Percentiles rank a stretch among this genome's conserved stretches.
These are phyloP conservation scores for Maudiozyma pseudohumilis DNA, from an alignment of 805 yeast genomes.

Conservation along the genomic window DNA sequence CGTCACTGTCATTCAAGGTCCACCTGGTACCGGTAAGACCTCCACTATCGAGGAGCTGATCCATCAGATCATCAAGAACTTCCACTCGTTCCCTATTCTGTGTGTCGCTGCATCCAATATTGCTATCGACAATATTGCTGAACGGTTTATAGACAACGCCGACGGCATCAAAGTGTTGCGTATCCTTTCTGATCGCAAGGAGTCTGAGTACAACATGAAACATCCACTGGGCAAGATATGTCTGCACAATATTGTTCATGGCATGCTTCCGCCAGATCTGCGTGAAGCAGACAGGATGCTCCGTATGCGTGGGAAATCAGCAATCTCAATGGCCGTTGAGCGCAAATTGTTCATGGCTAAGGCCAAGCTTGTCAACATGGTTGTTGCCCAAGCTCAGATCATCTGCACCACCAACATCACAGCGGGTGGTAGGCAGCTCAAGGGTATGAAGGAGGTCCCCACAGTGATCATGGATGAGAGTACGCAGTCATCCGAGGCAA, in stretches of 20 bases:
- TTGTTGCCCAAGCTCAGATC: conserved; percentile 56
- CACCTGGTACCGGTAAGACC: conserved; percentile 79
- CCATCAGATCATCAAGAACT: conserved; percentile 44
- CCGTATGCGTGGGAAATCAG: conserved; percentile 32
- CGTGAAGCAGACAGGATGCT: conserved; percentile 37
- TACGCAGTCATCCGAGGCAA: conserved; percentile 67
- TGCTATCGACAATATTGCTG: conserved; percentile 70
- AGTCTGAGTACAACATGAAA: conserved; percentile 45
- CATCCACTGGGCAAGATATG: conserved; percentile 54
- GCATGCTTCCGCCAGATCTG: conserved; percentile 37
- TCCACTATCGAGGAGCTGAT: conserved; percentile 58
- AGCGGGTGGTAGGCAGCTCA: conserved; percentile 58
- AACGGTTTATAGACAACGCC: conserved; percentile 44
- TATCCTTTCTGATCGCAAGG: conserved; percentile 51
- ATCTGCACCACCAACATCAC: conserved; percentile 66
- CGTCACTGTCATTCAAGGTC: conserved; percentile 59
- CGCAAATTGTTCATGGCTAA: conserved; percentile 39
- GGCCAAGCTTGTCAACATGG: conserved; percentile 37
- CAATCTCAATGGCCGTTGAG: conserved; percentile 39
- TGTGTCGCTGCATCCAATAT: conserved; percentile 71
- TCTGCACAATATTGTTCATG: conserved; percentile 49
- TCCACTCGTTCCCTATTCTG: conserved; percentile 50
- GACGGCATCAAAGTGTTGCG: conserved; percentile 42
- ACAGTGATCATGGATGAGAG: conserved; percentile 73
- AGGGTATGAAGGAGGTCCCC: conserved; percentile 44